Percentiles rank a stretch among this genome's conserved stretches.
Conservation (phyloP, 345 rosid genomes). For the Sonneratia alba region DNA sequence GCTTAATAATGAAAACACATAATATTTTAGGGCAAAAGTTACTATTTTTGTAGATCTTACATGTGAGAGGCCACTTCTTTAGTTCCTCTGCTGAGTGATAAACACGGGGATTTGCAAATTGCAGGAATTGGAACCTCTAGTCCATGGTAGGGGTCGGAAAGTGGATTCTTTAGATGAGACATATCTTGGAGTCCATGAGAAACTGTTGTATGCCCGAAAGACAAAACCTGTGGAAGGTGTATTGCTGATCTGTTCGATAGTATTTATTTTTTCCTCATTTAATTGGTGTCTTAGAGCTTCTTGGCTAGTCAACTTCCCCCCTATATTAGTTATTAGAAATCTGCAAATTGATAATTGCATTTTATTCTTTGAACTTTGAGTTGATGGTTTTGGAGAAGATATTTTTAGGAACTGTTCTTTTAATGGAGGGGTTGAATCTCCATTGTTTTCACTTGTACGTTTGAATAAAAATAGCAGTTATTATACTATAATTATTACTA, state of each 20-base stretch:
- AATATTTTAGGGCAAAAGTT: neutral
- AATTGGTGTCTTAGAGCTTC: neutral
- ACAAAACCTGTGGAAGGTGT: slow-evolving; percentile 74
- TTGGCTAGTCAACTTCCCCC: neutral
- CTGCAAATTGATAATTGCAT: neutral
- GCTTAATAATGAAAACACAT: neutral
- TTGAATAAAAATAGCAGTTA: neutral
- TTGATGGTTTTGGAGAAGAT: neutral
- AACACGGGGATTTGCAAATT: slow-evolving; percentile 2
- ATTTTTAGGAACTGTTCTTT: neutral
- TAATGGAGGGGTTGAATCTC: neutral
- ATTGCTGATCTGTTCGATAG: slow-evolving; percentile 1
- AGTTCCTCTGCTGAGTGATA: neutral
- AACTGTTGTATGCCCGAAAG: slow-evolving; percentile 84
- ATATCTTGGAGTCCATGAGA: slow-evolving; percentile 71
- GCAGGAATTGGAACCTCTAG: slow-evolving; percentile 69
- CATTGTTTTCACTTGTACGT: neutral
- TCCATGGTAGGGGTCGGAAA: slow-evolving; percentile 89
- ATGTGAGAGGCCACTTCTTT: neutral
- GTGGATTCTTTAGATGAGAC: slow-evolving; percentile 62
- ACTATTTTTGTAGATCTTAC: neutral
- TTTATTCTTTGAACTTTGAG: neutral
- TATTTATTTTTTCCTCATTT: neutral
- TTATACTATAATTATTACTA: neutral
- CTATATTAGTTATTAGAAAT: neutral